These are phyloP conservation scores for Diaporthe ilicicola DNA, from an alignment of 2,329 filamentous ascomycete genomes.

Conservation along the genomic window DNA sequence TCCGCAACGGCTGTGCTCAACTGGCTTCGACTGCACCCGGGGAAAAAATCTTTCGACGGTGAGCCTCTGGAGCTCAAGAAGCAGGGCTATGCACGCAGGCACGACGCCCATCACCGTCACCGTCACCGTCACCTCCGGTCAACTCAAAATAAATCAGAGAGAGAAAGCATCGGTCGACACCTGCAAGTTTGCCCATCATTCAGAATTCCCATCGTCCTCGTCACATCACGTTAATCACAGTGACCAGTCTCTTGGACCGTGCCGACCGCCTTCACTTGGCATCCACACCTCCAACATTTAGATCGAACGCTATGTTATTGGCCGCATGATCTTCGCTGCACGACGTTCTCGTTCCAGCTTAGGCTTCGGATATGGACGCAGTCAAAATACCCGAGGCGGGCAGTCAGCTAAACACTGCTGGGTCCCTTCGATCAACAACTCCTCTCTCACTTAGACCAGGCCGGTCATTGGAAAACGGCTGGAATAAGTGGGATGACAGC, in stretches of 20 bases:
- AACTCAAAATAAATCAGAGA: not conserved
- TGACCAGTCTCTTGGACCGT: slow-evolving; percentile 23
- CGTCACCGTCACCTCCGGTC: not conserved
- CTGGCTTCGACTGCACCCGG: not conserved
- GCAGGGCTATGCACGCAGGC: not conserved
- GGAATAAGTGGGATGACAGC: not conserved
- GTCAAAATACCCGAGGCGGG: slow-evolving; percentile 12
- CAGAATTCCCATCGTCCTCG: not conserved
- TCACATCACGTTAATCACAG: slow-evolving; percentile 22
- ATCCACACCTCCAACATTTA: slow-evolving; percentile 22
- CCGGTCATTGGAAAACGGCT: not conserved
- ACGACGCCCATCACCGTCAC: not conserved
- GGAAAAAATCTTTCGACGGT: slow-evolving; percentile 1
- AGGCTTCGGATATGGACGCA: slow-evolving; percentile 18
- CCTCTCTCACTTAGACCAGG: not conserved
- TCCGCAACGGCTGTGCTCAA: not conserved
- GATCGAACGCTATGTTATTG: slow-evolving; percentile 29
- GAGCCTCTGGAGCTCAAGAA: not conserved
- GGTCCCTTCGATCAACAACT: not conserved
- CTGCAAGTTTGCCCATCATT: not conserved
- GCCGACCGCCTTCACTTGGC: slow-evolving; percentile 27
- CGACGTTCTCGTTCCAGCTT: slow-evolving; percentile 26
- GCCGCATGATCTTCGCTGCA: slow-evolving; percentile 32
- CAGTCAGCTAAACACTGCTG: not conserved
- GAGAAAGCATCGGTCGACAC: not conserved